phyloP scores from a whole-genome alignment of 2,329 filamentous ascomycete genomes.

The Decorospora gaudefroyi region DNA sequence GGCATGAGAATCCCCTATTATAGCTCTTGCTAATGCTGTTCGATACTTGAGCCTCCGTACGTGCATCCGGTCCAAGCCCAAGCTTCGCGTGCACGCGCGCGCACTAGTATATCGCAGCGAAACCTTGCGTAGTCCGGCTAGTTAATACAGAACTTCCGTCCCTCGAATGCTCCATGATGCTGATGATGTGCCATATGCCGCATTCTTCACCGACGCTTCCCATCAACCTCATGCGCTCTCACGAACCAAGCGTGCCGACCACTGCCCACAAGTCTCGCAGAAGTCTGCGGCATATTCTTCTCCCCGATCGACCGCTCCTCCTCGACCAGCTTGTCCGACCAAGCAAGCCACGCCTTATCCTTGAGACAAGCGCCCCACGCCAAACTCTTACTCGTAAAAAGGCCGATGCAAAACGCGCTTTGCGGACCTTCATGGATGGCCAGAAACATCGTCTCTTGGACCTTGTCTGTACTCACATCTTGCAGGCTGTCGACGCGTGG shows the following conservation, averaged over 20 bases:
- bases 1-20: no score
- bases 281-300: slow-evolving; percentile 18
- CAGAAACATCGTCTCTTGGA: slow-evolving; percentile 17
- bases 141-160: no score
- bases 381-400: slow-evolving; percentile 22
- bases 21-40: no score
- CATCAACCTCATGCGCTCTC: slow-evolving; percentile 8
- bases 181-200: no score
- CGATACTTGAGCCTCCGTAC: no score
- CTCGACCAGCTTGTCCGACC: slow-evolving; percentile 16
- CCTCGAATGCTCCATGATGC: no score
- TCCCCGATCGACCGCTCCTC: slow-evolving; percentile 16
- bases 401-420: slow-evolving; percentile 23
- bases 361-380: slow-evolving; percentile 36
- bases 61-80: no score
- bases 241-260: slow-evolving; percentile 26
- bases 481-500: slow-evolving; percentile 10
- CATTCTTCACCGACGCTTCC: no score
- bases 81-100: no score
- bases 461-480: background rate
- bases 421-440: slow-evolving; percentile 23
- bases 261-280: slow-evolving; percentile 22
- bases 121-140: no score
- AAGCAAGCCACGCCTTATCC: slow-evolving; percentile 25
- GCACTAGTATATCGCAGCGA: no score